These are phyloP conservation scores for Dictyostelium firmibasis DNA, from an alignment of 78 protist species.

Conservation along the genomic window DNA sequence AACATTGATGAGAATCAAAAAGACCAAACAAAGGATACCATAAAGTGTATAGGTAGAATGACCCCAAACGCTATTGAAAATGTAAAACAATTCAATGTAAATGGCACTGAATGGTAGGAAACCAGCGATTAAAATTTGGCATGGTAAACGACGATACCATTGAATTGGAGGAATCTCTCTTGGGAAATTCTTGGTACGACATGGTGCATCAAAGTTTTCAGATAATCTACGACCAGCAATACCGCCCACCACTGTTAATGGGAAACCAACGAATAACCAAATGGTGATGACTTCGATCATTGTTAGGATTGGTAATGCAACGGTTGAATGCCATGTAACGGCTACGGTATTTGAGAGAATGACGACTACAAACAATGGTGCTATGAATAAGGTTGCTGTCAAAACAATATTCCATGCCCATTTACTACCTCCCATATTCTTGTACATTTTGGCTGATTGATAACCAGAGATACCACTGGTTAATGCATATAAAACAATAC, in stretches of 20 bases:
- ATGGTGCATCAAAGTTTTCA: conserved; percentile 92
- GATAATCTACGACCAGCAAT: conserved; percentile 90
- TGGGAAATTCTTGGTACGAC: conserved; percentile 92
- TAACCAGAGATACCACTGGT: conserved; percentile 87
- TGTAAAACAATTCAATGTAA: conserved; percentile 97
- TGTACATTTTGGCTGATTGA: conserved; percentile 84
- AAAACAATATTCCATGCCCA: conserved; percentile 97
- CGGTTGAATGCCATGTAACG: conserved; percentile 84
- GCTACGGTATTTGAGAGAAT: conserved; percentile 93
- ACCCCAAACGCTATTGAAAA: conserved; percentile 96
- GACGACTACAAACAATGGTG: conserved; percentile 89
- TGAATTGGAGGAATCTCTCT: conserved; percentile 96
- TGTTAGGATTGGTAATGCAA: conserved; percentile 94
- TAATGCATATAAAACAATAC: conserved; percentile 94
- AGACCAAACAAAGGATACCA: conserved; percentile 93
- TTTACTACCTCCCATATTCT: conserved; percentile 86
- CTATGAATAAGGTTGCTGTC: conserved; percentile 83
- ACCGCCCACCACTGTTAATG: conserved; percentile 96
- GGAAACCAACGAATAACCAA: conserved; percentile 90
- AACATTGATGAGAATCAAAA: conserved; percentile 92
- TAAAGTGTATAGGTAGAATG: conserved; percentile 93
- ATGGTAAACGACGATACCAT: conserved; percentile 87
- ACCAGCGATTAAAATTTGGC: conserved; percentile 94
- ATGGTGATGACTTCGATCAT: conserved; percentile 86
- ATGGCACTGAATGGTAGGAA: conserved; percentile 98